Percentiles rank a stretch among this genome's conserved stretches.
These are phyloP conservation scores for Globisporangium nunn DNA, from an alignment of 352 stramenopile species.

Conservation along the genomic window DNA sequence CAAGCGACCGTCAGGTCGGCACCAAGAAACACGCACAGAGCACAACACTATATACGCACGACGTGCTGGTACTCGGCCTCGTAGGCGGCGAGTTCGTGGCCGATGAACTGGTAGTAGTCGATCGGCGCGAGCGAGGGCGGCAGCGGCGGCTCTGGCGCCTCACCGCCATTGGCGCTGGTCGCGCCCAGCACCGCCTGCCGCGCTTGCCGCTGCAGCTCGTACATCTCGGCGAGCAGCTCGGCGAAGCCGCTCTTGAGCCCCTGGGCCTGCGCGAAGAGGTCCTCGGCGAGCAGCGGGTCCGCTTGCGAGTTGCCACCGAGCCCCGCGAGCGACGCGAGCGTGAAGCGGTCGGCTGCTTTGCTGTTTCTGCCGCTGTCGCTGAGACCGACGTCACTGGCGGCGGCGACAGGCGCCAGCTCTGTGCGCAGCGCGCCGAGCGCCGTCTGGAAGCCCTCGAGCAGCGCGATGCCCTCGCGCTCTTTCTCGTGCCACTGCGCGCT, in stretches of 20 bases:
- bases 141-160: slow-evolving; percentile 1
- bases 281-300: slow-evolving; percentile 63
- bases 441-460: slow-evolving; percentile 65
- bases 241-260: slow-evolving; percentile 38
- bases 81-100: slow-evolving; percentile 53
- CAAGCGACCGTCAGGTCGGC: neutral
- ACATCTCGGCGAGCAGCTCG: slow-evolving; percentile 54
- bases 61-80: slow-evolving; percentile 82
- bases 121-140: slow-evolving; percentile 24
- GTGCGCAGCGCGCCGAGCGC: slow-evolving; percentile 39
- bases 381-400: neutral
- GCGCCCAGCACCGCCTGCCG: slow-evolving; percentile 18
- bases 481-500: slow-evolving; percentile 43
- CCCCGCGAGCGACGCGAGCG: slow-evolving; percentile 18
- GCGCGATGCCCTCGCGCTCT: slow-evolving; percentile 55
- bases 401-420: slow-evolving; percentile 2
- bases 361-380: neutral
- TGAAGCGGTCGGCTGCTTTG: neutral
- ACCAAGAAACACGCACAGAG: neutral
- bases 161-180: neutral
- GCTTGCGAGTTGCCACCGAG: slow-evolving; percentile 30
- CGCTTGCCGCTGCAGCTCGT: slow-evolving; percentile 32
- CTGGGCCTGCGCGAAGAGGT: slow-evolving; percentile 57
- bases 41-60: slow-evolving; percentile 22
- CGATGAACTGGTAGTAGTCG: slow-evolving; percentile 73